A percentile compares a stretch with the other conserved stretches of the same genome.
phyloP scores from a whole-genome alignment of 1,139 yeast genomes.

The Saccharomycopsis crataegensis region DNA sequence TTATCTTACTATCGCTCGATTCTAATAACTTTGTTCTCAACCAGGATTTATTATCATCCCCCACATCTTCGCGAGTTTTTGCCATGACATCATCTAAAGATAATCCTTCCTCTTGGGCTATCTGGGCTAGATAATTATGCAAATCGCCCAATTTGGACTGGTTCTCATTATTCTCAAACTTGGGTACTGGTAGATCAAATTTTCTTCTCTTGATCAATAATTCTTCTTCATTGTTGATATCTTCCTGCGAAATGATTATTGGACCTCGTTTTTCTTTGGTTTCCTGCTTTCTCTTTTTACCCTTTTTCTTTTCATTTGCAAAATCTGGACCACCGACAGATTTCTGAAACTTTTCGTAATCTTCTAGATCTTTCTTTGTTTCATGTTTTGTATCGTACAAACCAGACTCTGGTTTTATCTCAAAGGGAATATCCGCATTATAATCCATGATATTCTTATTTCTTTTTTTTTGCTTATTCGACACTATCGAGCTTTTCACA shows the following conservation, averaged over 20 bases:
- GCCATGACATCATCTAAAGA: conserved; percentile 4
- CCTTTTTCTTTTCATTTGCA: conserved; percentile 34
- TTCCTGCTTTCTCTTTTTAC: conserved; percentile 28
- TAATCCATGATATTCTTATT: conserved; percentile 68
- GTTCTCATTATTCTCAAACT: conserved; percentile 16
- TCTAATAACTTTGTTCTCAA: conserved; percentile 7
- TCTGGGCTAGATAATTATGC: not conserved
- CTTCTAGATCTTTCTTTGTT: conserved; percentile 33
- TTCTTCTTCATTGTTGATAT: conserved; percentile 31
- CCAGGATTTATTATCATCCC: not conserved
- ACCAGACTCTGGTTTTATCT: conserved; percentile 64
- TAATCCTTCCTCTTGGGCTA: conserved; percentile 5
- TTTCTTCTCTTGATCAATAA: conserved; percentile 44
- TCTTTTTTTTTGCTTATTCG: conserved; percentile 37
- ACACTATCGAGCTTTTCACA: conserved; percentile 32
- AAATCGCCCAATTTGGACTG: not conserved
- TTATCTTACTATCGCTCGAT: conserved; percentile 11
- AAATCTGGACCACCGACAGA: conserved; percentile 31
- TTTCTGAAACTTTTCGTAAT: conserved; percentile 32
- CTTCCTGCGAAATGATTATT: conserved; percentile 23
- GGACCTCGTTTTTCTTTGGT: conserved; percentile 24
- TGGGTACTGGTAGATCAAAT: conserved; percentile 48
- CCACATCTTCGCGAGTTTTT: not conserved
- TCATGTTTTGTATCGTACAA: conserved; percentile 64
- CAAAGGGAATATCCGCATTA: conserved; percentile 76